Percentiles rank a stretch among this genome's conserved stretches.
These are phyloP conservation scores for Chimonanthus salicifolius DNA, from an alignment of 164 flowering plant genomes.

Conservation along the genomic window DNA sequence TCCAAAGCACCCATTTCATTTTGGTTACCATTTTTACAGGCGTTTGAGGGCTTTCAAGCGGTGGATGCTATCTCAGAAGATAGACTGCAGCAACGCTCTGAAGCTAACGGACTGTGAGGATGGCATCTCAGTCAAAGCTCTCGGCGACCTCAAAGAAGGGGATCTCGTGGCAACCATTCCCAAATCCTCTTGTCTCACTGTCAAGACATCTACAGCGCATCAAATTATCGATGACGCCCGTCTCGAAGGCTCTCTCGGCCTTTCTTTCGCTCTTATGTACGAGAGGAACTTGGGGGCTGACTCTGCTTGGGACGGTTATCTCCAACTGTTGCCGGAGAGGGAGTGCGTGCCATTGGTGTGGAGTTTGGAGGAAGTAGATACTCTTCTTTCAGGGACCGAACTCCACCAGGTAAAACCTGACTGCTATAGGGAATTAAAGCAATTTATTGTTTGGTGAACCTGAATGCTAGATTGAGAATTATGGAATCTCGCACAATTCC, in stretches of 20 bases:
- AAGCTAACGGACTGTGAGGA: conserved; percentile 28
- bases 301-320: conserved; percentile 80
- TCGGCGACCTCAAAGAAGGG: conserved; percentile 52
- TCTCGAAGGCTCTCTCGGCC: conserved; percentile 56
- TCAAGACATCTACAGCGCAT: conserved; percentile 51
- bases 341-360: conserved; percentile 76
- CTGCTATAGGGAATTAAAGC: too few species aligned
- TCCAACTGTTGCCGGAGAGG: conserved; percentile 55
- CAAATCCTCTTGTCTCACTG: conserved; percentile 66
- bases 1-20: not conserved
- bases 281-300: conserved; percentile 62
- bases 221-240: conserved; percentile 53
- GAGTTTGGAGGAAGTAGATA: conserved; percentile 59
- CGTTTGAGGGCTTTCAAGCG: conserved; percentile 76
- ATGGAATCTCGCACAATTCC: too few species aligned
- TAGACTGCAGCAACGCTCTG: conserved; percentile 63
- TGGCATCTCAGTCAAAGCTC: conserved; percentile 51
- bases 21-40: conserved; percentile 26
- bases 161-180: conserved; percentile 79
- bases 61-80: conserved; percentile 67
- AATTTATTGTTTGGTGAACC: too few species aligned
- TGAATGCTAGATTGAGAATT: too few species aligned
- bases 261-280: conserved; percentile 76
- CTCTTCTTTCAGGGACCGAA: conserved; percentile 68
- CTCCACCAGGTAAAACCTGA: conserved; percentile 61